These are phyloP conservation scores for Suillus placidus DNA, from an alignment of 768 basidiomycete species.

Conservation along the genomic window DNA sequence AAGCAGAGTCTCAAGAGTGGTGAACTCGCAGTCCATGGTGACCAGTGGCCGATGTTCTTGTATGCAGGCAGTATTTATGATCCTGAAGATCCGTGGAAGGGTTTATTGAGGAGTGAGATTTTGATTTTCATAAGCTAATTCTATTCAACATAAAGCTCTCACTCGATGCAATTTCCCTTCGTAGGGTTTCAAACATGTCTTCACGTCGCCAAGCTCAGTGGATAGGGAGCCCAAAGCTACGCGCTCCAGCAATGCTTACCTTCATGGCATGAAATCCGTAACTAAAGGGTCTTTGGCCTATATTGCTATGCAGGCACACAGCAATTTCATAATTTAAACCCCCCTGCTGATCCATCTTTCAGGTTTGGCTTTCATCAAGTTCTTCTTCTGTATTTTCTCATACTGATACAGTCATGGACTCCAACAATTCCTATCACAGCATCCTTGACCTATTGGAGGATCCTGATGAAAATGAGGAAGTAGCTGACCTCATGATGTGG, in stretches of 20 bases:
- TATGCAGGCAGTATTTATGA: too few species aligned
- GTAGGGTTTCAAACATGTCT: conserved; percentile 32
- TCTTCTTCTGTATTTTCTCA: conserved; percentile 21
- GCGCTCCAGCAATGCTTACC: conserved; percentile 23
- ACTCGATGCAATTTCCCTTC: not conserved
- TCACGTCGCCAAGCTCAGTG: conserved; percentile 34
- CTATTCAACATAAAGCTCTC: too few species aligned
- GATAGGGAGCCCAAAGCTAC: conserved; percentile 31
- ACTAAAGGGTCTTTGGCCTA: conserved; percentile 24
- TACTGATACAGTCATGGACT: conserved; percentile 25
- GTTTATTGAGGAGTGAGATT: conserved; percentile 24
- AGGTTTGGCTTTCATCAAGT: conserved; percentile 22
- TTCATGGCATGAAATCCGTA: conserved; percentile 21
- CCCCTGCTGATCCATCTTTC: too few species aligned
- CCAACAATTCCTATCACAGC: too few species aligned
- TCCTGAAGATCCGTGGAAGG: conserved; percentile 23
- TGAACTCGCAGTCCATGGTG: too few species aligned
- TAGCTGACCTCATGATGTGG: conserved; percentile 18
- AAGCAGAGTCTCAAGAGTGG: too few species aligned
- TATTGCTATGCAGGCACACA: conserved; percentile 22
- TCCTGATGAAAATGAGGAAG: conserved; percentile 21
- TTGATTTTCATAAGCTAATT: conserved; percentile 19
- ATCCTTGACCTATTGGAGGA: conserved; percentile 24
- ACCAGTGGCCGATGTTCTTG: too few species aligned
- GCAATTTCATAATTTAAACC: too few species aligned